Conservation (phyloP, 2,329 filamentous ascomycete species). For the Orbilia brochopaga region DNA sequence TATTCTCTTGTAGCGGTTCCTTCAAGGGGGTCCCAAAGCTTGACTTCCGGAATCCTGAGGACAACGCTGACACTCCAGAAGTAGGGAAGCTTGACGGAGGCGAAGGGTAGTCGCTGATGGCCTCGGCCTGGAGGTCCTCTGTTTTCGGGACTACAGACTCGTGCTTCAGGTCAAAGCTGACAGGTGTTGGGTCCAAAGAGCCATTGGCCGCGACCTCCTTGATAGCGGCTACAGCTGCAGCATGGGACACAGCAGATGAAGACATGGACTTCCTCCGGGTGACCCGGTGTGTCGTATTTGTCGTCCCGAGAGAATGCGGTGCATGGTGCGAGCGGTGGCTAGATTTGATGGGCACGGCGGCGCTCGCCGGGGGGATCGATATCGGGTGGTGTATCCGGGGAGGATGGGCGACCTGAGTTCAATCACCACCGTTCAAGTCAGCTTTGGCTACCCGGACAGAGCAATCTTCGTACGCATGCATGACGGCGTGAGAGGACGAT, state of each 20-base stretch:
- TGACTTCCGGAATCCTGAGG: slow-evolving; percentile 60
- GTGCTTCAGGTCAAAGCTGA: slow-evolving; percentile 36
- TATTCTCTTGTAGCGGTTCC: slow-evolving; percentile 56
- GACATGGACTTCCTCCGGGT: slow-evolving; percentile 92
- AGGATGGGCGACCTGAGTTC: slow-evolving; percentile 49
- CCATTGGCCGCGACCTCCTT: slow-evolving; percentile 64
- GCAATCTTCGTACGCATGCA: slow-evolving; percentile 34
- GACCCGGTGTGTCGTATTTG: slow-evolving; percentile 71
- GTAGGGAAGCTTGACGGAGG: slow-evolving; percentile 62
- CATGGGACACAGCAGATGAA: slow-evolving; percentile 74
- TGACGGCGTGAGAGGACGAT: slow-evolving; percentile 13
- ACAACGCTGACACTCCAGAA: slow-evolving; percentile 68
- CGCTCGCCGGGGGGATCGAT: slow-evolving; percentile 42
- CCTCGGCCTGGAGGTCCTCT: slow-evolving; percentile 64
- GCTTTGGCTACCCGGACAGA: slow-evolving; percentile 42
- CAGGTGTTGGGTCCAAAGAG: slow-evolving; percentile 25
- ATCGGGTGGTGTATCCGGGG: slow-evolving; percentile 49
- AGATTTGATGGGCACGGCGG: slow-evolving; percentile 46
- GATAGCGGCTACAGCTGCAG: slow-evolving; percentile 75
- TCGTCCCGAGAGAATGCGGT: slow-evolving; percentile 40
- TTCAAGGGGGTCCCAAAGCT: slow-evolving; percentile 56
- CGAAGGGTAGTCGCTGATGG: slow-evolving; percentile 67
- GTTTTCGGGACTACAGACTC: slow-evolving; percentile 62
- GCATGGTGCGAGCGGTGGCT: slow-evolving; percentile 50
- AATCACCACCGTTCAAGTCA: slow-evolving; percentile 49